These are phyloP conservation scores for Phytopythium oedochilum DNA, from an alignment of 352 stramenopile species.

Conservation along the genomic window DNA sequence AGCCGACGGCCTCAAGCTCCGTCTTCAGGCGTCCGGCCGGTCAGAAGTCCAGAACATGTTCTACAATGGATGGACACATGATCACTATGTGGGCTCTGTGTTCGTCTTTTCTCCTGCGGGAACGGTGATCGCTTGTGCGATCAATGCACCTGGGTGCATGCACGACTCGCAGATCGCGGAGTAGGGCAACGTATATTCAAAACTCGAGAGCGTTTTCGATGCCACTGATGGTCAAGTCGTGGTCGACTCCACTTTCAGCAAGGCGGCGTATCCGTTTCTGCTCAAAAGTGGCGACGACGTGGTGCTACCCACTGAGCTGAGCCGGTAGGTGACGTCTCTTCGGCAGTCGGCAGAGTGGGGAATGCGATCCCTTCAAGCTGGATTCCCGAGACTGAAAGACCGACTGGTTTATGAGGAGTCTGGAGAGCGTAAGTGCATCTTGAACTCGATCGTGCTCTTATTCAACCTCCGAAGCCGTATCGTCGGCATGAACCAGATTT, in stretches of 20 bases:
- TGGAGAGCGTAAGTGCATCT: background rate
- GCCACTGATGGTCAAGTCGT: background rate
- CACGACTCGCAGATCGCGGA: slow-evolving; percentile 15
- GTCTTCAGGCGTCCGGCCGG: slow-evolving; percentile 5
- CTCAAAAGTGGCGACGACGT: background rate
- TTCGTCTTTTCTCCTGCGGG: slow-evolving; percentile 29
- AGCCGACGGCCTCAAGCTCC: slow-evolving; percentile 27
- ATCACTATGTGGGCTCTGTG: slow-evolving; percentile 22
- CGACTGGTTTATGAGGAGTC: background rate
- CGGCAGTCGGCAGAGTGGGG: background rate
- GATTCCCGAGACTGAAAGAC: background rate
- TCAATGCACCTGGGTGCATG: slow-evolving; percentile 19
- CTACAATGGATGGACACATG: slow-evolving; percentile 32
- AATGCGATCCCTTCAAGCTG: background rate
- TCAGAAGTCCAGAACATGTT: slow-evolving; percentile 15
- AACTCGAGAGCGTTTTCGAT: background rate
- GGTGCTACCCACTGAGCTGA: background rate
- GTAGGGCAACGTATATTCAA: background rate
- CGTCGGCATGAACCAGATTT: background rate
- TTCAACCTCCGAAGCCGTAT: background rate
- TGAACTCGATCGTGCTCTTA: background rate
- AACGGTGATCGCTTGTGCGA: slow-evolving; percentile 15
- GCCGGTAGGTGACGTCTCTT: background rate
- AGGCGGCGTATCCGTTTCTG: background rate
- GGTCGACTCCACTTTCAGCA: slow-evolving; percentile 5